Conservation (phyloP, 768 basidiomycete species). For the Hypsizygus marmoreus region DNA sequence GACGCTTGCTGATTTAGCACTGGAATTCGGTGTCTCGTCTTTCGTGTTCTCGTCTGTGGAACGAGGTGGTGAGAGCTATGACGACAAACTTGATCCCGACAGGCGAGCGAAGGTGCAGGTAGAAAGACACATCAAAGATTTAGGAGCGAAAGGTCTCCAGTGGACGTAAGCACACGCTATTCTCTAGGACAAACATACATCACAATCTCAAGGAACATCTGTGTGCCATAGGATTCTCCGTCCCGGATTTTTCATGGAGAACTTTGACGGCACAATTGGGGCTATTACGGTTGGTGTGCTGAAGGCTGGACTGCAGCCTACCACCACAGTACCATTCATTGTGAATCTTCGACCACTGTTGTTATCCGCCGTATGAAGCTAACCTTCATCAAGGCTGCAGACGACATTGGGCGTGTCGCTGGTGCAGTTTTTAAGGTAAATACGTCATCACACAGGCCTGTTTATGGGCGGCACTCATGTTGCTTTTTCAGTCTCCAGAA, state of each 20-base stretch:
- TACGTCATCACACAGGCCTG: background rate
- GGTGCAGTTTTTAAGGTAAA: constrained; percentile 32
- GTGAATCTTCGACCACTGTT: constrained; percentile 22
- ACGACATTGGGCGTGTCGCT: constrained; percentile 37
- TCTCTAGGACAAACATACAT: background rate
- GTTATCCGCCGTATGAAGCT: background rate
- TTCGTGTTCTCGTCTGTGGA: constrained; percentile 41
- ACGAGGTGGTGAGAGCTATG: constrained; percentile 36
- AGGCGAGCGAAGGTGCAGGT: constrained; percentile 37
- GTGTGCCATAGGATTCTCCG: constrained; percentile 33
- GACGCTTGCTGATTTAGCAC: constrained; percentile 36
- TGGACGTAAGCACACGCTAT: constrained; percentile 37
- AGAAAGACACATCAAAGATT: constrained; percentile 34
- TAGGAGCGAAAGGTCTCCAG: constrained; percentile 29
- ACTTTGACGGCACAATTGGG: constrained; percentile 40
- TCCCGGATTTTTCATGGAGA: constrained; percentile 47
- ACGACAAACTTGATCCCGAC: constrained; percentile 28
- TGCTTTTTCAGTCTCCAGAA: constrained; percentile 26
- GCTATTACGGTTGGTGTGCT: constrained; percentile 34
- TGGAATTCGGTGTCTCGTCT: constrained; percentile 34
- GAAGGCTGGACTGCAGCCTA: constrained; percentile 31
- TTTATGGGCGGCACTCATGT: background rate
- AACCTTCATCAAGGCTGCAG: constrained; percentile 24
- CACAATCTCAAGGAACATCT: background rate
- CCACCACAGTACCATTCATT: constrained; percentile 33